Percentiles rank a stretch among this genome's conserved stretches.
These are phyloP conservation scores for Phytophthora rubi DNA, from an alignment of 352 stramenopile genomes.

Conservation along the genomic window DNA sequence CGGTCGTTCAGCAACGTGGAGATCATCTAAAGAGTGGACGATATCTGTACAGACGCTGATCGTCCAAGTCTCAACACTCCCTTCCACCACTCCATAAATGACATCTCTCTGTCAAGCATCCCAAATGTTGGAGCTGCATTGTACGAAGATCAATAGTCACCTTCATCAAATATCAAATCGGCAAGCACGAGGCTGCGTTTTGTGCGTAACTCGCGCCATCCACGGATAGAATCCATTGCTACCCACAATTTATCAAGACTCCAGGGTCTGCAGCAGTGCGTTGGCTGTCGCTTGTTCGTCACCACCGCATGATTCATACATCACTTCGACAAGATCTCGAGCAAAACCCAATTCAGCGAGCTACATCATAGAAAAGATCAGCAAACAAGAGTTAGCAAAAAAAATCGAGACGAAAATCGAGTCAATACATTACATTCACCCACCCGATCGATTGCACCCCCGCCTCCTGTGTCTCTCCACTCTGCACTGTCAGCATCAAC, in stretches of 20 bases:
- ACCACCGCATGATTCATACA: slow-evolving; percentile 69
- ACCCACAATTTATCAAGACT: slow-evolving; percentile 17
- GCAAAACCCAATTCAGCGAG: slow-evolving; percentile 68
- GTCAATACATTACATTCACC: slow-evolving; percentile 3
- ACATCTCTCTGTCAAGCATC: background rate
- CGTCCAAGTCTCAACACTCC: background rate
- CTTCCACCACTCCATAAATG: background rate
- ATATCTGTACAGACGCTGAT: slow-evolving; percentile 5
- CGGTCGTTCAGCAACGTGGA: slow-evolving; percentile 25
- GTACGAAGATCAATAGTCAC: background rate
- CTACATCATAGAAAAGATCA: slow-evolving; percentile 31
- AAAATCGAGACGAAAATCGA: background rate
- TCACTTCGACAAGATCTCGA: slow-evolving; percentile 48
- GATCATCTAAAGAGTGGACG: background rate
- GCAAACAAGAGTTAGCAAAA: background rate
- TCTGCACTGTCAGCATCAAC: background rate
- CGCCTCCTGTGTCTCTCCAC: background rate
- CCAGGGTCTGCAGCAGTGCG: slow-evolving; percentile 62
- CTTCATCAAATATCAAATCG: background rate
- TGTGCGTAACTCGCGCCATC: background rate
- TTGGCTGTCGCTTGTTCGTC: slow-evolving; percentile 66
- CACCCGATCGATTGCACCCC: slow-evolving; percentile 42
- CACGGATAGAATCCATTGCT: background rate
- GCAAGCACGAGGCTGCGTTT: background rate
- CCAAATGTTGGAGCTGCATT: background rate